Conservation (phyloP, 2,329 filamentous ascomycete genomes). For the Alternaria hordeiaustralica region DNA sequence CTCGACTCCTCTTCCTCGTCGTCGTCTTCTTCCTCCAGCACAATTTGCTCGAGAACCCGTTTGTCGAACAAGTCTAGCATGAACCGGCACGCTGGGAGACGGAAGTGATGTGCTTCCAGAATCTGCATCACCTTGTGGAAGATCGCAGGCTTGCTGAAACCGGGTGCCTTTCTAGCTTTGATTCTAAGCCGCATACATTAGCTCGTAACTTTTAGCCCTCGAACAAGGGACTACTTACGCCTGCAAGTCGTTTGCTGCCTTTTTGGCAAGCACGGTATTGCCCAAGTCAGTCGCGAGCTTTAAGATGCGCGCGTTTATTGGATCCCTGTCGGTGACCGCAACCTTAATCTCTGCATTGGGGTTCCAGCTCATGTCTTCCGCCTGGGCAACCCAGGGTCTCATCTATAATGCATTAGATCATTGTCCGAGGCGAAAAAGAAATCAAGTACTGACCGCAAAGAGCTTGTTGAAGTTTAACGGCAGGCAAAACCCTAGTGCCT, state of each 20-base stretch:
- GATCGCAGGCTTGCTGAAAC: constrained; percentile 76
- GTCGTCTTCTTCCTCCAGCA: constrained; percentile 73
- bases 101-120: constrained; percentile 87
- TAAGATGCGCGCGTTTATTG: constrained; percentile 74
- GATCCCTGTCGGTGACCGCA: constrained; percentile 67
- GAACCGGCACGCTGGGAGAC: constrained; percentile 84
- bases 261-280: constrained; percentile 91
- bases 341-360: constrained; percentile 56
- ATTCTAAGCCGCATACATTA: constrained; percentile 59
- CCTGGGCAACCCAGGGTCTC: constrained; percentile 45
- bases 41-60: constrained; percentile 80
- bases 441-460: constrained; percentile 65
- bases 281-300: constrained; percentile 86
- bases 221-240: constrained; percentile 49
- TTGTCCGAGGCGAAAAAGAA: not conserved
- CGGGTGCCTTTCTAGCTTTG: constrained; percentile 74
- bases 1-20: constrained; percentile 39
- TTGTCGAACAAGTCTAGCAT: constrained; percentile 95
- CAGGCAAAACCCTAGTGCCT: constrained; percentile 85
- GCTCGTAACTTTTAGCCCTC: constrained; percentile 3
- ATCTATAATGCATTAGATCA: constrained; percentile 41
- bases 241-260: constrained; percentile 80
- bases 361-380: constrained; percentile 40
- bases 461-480: constrained; percentile 79
- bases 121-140: constrained; percentile 87